Evolutionary conservation across 768 basidiomycete genomes (phyloP).

Genomic region (Xerocomus spinulosus): DNA sequence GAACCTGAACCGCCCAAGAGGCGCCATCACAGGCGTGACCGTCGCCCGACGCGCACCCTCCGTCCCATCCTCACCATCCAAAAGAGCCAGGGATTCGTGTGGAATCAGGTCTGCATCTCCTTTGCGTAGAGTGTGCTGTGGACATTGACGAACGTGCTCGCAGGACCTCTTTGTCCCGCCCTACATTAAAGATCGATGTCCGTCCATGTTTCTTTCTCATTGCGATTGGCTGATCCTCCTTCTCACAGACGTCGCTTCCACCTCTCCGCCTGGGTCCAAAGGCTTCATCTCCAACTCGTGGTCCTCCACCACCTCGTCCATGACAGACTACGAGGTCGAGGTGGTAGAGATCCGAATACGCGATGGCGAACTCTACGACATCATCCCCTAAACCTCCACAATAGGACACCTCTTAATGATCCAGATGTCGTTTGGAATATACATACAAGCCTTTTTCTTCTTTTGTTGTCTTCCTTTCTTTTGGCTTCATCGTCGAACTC

Average conservation of each 20-base stretch:
- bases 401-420: conserved; percentile 6
- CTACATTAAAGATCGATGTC: conserved; percentile 88
- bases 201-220: conserved; percentile 34
- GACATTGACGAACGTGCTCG: not conserved
- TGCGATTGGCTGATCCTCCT: conserved; percentile 7
- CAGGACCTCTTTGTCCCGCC: conserved; percentile 85
- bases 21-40: conserved; percentile 50
- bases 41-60: conserved; percentile 55
- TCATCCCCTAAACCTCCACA: conserved; percentile 50
- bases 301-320: conserved; percentile 60
- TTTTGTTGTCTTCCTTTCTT: not conserved
- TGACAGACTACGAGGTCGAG: conserved; percentile 79
- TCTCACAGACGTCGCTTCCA: conserved; percentile 68
- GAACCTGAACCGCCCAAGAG: conserved; percentile 49
- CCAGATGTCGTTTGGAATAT: conserved; percentile 12
- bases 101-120: conserved; percentile 73
- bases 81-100: conserved; percentile 83
- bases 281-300: conserved; percentile 66
- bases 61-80: conserved; percentile 86
- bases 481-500: conserved; percentile 4
- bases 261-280: conserved; percentile 68
- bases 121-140: not conserved
- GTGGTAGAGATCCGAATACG: conserved; percentile 83
- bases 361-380: conserved; percentile 71
- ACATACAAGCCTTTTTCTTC: conserved; percentile 3